Conservation (phyloP, 108 stramenopile genomes). For the Aurantiochytrium sp. region DNA sequence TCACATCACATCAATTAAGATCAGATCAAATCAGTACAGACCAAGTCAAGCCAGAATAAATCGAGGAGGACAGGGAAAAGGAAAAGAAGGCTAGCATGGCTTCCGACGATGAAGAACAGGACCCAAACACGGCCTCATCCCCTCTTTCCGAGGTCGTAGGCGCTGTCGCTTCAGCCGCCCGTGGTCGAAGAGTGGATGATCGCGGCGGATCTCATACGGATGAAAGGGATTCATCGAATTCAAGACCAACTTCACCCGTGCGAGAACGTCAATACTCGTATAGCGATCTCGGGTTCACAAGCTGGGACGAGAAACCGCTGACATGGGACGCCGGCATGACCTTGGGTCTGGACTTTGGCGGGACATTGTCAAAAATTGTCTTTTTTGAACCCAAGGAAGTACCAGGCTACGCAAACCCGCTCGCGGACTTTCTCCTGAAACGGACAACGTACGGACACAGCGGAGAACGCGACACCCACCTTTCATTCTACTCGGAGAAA, state of each 20-base stretch:
- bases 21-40: too few species aligned
- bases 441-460: constrained; percentile 20
- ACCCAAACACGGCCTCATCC: too few species aligned
- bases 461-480: constrained; percentile 71
- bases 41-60: too few species aligned
- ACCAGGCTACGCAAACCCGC: background rate
- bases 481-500: constrained; percentile 73
- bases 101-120: too few species aligned
- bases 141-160: too few species aligned
- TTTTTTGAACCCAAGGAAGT: constrained; percentile 75
- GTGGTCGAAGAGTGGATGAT: too few species aligned
- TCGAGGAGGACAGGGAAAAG: too few species aligned
- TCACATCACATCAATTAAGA: too few species aligned
- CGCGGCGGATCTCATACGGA: background rate
- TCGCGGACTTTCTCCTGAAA: background rate
- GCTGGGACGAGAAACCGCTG: background rate
- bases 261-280: background rate
- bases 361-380: constrained; percentile 87
- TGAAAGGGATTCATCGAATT: background rate
- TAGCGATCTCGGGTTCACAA: background rate
- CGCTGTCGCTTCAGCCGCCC: too few species aligned
- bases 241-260: background rate
- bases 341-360: constrained; percentile 80
- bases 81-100: too few species aligned
- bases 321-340: constrained; percentile 52